phyloP scores from a whole-genome alignment of 176 grass and related monocot genomes.

The Saccharum spontaneum region DNA sequence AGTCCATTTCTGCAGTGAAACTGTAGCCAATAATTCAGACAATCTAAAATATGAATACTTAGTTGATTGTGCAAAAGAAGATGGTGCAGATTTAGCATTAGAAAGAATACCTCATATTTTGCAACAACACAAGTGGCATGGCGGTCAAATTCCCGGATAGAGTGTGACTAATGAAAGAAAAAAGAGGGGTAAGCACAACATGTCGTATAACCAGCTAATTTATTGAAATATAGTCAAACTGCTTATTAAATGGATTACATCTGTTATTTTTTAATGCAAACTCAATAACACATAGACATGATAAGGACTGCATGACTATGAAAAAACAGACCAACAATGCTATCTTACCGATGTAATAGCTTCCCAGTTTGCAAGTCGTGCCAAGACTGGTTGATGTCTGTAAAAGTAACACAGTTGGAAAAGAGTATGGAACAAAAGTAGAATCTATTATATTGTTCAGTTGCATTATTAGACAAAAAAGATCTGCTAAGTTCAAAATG shows the following conservation, averaged over 20 bases:
- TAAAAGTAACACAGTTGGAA: constrained; percentile 27
- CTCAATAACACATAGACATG: neutral
- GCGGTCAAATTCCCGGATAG: constrained; percentile 82
- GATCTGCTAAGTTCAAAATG: neutral
- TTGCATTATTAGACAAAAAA: constrained; percentile 1
- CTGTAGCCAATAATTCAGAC: neutral
- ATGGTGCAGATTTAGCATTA: neutral
- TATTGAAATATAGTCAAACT: neutral
- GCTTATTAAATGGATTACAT: neutral
- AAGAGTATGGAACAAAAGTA: neutral
- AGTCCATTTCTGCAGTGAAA: constrained; percentile 5
- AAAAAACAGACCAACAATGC: neutral
- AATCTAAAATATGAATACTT: constrained; percentile 4
- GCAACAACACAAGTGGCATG: constrained; percentile 90
- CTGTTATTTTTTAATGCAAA: constrained; percentile 1
- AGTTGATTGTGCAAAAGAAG: neutral
- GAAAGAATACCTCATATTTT: constrained; percentile 83
- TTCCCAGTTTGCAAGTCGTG: constrained; percentile 96
- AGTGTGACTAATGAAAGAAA: constrained; percentile 57
- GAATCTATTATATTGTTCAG: neutral
- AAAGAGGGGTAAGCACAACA: neutral
- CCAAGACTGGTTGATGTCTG: constrained; percentile 75
- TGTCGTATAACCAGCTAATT: constrained; percentile 14
- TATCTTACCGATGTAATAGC: constrained; percentile 66
- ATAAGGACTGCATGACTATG: neutral